Conservation (phyloP, 805 yeast genomes). For the Candida maltosa region DNA sequence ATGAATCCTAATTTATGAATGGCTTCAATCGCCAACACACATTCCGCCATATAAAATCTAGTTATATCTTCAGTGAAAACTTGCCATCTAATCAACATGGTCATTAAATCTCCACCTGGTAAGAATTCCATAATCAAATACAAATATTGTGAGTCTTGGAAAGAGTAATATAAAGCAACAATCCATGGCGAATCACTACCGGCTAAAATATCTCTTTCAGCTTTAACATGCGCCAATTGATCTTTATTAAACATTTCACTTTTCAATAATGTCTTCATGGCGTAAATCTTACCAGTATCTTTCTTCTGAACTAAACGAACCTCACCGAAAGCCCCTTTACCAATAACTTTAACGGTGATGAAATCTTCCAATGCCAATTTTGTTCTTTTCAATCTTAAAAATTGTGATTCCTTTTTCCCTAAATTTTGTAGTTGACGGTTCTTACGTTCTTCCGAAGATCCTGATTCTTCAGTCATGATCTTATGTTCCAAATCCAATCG, state of each 20-base stretch:
- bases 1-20: conserved; percentile 90
- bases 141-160: conserved; percentile 73
- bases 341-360: conserved; percentile 84
- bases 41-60: conserved; percentile 92
- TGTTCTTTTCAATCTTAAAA: conserved; percentile 80
- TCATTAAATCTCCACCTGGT: conserved; percentile 89
- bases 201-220: conserved; percentile 93
- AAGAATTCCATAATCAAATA: conserved; percentile 77
- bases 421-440: conserved; percentile 76
- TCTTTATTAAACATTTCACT: conserved; percentile 94
- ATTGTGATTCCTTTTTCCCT: conserved; percentile 87
- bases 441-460: conserved; percentile 74
- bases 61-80: conserved; percentile 91
- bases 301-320: conserved; percentile 90
- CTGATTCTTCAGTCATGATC: conserved; percentile 62
- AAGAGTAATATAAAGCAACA: conserved; percentile 75
- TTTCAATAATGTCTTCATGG: conserved; percentile 89
- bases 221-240: conserved; percentile 91
- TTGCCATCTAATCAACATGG: conserved; percentile 93
- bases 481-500: conserved; percentile 79
- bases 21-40: conserved; percentile 92
- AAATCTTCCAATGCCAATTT: conserved; percentile 80
- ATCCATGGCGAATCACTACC: conserved; percentile 89
- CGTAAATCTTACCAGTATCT: conserved; percentile 89
- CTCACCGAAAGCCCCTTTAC: conserved; percentile 98